Evolutionary conservation across 768 basidiomycete genomes (phyloP), one percentile per base, ranked within the genome.

Genomic region (Boletus rubroflammeus): DNA sequence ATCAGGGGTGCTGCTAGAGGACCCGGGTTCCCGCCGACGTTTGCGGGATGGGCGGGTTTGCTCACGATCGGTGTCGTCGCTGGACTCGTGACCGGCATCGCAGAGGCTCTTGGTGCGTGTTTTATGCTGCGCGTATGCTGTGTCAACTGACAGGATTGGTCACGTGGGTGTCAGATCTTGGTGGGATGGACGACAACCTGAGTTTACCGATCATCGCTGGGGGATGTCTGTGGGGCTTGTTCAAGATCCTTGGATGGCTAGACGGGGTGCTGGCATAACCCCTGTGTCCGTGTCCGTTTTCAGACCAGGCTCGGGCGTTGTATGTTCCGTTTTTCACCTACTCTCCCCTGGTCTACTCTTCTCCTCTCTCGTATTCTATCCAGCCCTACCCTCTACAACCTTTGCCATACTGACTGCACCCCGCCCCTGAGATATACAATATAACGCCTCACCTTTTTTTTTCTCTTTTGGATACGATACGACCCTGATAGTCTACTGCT

Each of bases 131-230:
- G 51, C 47, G 28, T 42, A 5, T 53, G 38, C 39, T 17, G 13
- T 8, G 28, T 51, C 5, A 28, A 45, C 48, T 62, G 34, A 62
- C n/a, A 0, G 3, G 8, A 19, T 28, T 25, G 29, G 7, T 48
- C 41, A 36, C 46, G 47, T 36, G 43, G 29, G 0, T 29, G 13
- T 39, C 66, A 96, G 92, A 95, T 68, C 76, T 96, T 3, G 92
- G 92, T 17, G 81, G 79, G 0, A 67, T 93, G 36, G 94, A 97
- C 63, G 94, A 97, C 66, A 96, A 97, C 67, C 69, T 97, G 25
- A 95, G 91, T 8, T 72, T 97, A 25, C 94, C 94, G 5, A 84
- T 96, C 65, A 82, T 95, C 51, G 85, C 91, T 6, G 93, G 93
- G 3, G 88, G 83, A 2, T 78, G 81, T 59, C 67, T 86, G 29